Base-by-base conservation (phyloP, 2,329 filamentous ascomycete genomes). In the Aureobasidium sp. region DNA sequence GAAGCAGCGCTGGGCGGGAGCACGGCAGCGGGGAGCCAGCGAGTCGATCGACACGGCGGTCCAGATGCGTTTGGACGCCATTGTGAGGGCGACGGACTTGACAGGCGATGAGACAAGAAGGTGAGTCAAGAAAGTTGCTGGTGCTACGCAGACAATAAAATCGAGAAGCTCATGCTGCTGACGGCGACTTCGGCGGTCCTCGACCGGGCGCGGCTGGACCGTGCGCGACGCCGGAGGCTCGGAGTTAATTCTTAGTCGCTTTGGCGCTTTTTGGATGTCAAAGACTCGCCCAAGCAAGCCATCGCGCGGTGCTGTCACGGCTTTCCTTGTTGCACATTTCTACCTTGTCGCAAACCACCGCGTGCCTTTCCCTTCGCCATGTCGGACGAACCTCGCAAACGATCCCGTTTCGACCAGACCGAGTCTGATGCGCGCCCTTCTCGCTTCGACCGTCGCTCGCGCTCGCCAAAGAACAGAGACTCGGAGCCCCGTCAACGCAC, bases 391-490 rank as follows among this genome's bases (percentile, higher is more conserved):
- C 88, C 92, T 67, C 83, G 86, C 63, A 95, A 95, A 79, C 88
- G 91, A 64, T 96, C 91, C 70, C 90, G 93, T 74, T 96, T 97
- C 75, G 93, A 97, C 72, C 90, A 95, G 74, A 94, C 86, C 49
- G 90, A 93, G 72, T 90, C 94, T 70, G 87, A 86, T 69, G 63
- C 66, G 21, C 73, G 74, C 64, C 71, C 82, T 45, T 95, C 91
- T 53, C 84, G 92, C 71, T 96, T 96, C 74, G 93, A 96, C 75
- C 85, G 92, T 68, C 88, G 94, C 68, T 97, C 94, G 61, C 88
- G 90, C 65, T 96, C 91, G 33, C 91, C 91, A 23, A 84, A 27
- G 62, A 75, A 80, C 27, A 81, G 84, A 69, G 83, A 85, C 67
- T 79, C 84, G 27, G 89, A 95, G 64, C 53, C 55, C 27, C 76